Conservation (phyloP, 108 stramenopile genomes). For the Chaetoceros tenuissimus region DNA sequence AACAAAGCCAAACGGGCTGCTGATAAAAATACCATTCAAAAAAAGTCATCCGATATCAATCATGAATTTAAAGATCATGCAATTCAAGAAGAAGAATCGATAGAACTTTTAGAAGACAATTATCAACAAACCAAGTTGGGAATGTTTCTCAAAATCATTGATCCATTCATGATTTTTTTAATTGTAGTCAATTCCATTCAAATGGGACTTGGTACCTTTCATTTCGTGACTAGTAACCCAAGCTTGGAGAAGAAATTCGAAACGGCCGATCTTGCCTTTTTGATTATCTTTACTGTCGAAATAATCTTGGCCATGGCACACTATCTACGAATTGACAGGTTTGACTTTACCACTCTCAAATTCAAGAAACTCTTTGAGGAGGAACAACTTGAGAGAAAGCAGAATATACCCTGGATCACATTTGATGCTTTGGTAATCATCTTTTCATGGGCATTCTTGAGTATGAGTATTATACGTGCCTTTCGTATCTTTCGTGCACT, state of each 20-base stretch:
- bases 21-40: no score
- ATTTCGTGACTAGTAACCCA: conserved; percentile 46
- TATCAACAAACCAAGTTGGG: no score
- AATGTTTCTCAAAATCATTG: no score
- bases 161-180: conserved; percentile 38
- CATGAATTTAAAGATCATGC: no score
- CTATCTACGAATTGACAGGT: no score
- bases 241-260: conserved; percentile 22
- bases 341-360: no score
- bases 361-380: no score
- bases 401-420: conserved; percentile 50
- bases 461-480: conserved; percentile 57
- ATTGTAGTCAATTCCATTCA: conserved; percentile 57
- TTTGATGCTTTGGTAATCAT: conserved; percentile 67
- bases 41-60: no score
- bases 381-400: no score
- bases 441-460: conserved; percentile 47
- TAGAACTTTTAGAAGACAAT: no score
- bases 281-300: conserved; percentile 56
- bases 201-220: conserved; percentile 68
- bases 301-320: conserved; percentile 29
- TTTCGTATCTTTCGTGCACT: conserved; percentile 71
- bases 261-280: conserved; percentile 29
- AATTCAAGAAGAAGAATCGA: no score
- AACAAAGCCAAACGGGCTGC: no score